These are phyloP conservation scores for Cyclotella kingstonii DNA, from an alignment of 108 stramenopile species.

Conservation along the genomic window DNA sequence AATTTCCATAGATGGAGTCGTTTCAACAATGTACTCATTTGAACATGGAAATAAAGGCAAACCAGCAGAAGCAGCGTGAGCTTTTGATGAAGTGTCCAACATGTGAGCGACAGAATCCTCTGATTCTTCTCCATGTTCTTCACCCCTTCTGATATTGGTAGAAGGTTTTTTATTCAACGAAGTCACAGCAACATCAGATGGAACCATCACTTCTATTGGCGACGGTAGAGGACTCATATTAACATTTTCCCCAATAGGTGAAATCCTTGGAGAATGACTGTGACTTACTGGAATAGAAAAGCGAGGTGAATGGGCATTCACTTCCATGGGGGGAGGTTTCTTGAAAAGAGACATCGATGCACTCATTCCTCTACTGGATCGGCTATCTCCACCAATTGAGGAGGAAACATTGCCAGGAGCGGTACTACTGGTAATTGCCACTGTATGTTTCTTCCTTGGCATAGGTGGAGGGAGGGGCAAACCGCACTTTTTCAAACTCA, in stretches of 20 bases:
- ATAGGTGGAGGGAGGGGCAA: constrained; percentile 13
- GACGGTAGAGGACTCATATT: constrained; percentile 17
- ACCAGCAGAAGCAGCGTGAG: too few species aligned
- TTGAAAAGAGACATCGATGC: constrained; percentile 6
- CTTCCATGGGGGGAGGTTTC: constrained; percentile 21
- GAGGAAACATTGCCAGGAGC: neutral
- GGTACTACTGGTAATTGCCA: neutral
- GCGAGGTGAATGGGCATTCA: neutral
- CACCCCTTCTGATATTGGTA: too few species aligned
- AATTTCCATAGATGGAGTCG: too few species aligned
- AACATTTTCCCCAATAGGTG: neutral
- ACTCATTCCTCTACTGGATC: neutral
- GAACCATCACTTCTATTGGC: neutral
- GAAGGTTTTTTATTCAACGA: neutral
- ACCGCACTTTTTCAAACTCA: constrained; percentile 3
- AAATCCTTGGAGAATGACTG: neutral
- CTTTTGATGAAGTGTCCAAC: too few species aligned
- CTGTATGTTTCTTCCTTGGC: constrained; percentile 3
- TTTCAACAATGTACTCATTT: too few species aligned
- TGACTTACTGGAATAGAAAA: neutral
- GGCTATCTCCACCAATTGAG: constrained; percentile 5
- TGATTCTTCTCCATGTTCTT: too few species aligned
- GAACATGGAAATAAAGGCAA: too few species aligned
- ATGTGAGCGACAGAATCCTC: too few species aligned
- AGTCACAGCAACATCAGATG: neutral